Base-by-base conservation (phyloP, 1,139 yeast species). In the Protomyces pachydermus region DNA sequence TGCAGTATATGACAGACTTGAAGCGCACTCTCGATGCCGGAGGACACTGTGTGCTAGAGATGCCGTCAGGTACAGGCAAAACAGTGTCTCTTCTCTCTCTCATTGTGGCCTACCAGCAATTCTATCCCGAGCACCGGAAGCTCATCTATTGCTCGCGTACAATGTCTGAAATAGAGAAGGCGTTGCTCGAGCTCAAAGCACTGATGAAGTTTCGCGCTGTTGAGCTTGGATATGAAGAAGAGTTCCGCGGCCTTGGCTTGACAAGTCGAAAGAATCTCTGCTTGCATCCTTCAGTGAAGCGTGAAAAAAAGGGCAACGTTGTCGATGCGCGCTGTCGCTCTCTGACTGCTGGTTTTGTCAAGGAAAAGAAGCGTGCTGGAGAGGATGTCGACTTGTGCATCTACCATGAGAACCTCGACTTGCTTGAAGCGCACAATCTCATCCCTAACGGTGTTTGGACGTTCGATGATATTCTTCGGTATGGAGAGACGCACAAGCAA, bases 11-110 rank as follows among this genome's bases (percentile, higher is more conserved):
- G 98, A 84, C 95, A 70, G 98, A 93, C 75, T 87, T 93, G 70
- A 93, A 93, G 77, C 85, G 86, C 74, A 88, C 98, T 0, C 78
- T 93, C 60, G 99, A 93, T 78, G 96, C 87, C 1, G 98, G 98
- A 1, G 98, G 67, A 5, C 67, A 91, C 74, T 88, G 97, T 77
- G 91, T 93, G 65, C 76, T 93, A 72, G 99, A 93, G 78, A 93
- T 93, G 99, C 99, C 99, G 71, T 93, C 99, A n/a, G 99, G 99
- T 1, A 93, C 99, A 3, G 99, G 99, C 53, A 93, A 93, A 74
- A 93, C 99, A 50, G 88, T 93, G 3, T 91, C 98, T 0, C 80
- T 93, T 73, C 79, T 93, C 53, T 90, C 98, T 0, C 77, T 93
- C 53, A 90, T 98, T 0, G 90, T 93, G 60, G 97, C 98, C 9